These are phyloP conservation scores for Epithele typhae DNA, from an alignment of 768 basidiomycete species.

Conservation along the genomic window DNA sequence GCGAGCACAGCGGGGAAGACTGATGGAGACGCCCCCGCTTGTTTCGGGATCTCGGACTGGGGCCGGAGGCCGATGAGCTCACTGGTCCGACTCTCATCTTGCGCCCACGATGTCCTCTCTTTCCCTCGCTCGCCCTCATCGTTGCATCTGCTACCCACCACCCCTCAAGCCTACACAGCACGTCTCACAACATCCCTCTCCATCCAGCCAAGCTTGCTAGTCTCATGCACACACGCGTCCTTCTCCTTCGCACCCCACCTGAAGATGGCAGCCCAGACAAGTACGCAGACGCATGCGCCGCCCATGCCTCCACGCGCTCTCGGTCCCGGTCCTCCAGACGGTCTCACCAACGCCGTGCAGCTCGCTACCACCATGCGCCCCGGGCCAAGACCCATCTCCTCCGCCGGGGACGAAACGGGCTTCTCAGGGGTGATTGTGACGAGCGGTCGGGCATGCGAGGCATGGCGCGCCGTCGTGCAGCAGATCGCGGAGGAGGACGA, in stretches of 20 bases:
- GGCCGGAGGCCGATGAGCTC: no score
- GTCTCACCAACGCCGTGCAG: constrained; percentile 41
- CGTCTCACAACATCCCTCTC: no score
- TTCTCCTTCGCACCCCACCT: constrained; percentile 38
- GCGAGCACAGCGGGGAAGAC: no score
- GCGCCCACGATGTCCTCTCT: constrained; percentile 6
- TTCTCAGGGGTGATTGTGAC: constrained; percentile 70
- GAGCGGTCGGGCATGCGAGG: constrained; percentile 72
- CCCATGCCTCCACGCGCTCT: constrained; percentile 45
- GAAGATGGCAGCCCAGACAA: constrained; percentile 39
- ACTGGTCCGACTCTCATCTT: no score
- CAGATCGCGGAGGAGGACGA: constrained; percentile 5
- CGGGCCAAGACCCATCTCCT: constrained; percentile 19
- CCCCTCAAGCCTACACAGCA: no score
- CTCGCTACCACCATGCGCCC: constrained; percentile 40
- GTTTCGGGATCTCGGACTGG: no score
- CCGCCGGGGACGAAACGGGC: background rate
- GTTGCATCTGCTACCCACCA: no score
- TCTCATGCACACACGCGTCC: constrained; percentile 25
- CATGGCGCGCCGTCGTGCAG: constrained; percentile 51
- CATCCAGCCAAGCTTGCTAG: no score
- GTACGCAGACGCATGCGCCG: constrained; percentile 50
- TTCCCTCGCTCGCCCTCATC: background rate
- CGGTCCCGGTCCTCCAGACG: constrained; percentile 74
- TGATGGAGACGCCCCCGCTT: no score